Evolutionary conservation across 2,329 filamentous ascomycete genomes (phyloP).

Genomic region (Fusarium chuoi): DNA sequence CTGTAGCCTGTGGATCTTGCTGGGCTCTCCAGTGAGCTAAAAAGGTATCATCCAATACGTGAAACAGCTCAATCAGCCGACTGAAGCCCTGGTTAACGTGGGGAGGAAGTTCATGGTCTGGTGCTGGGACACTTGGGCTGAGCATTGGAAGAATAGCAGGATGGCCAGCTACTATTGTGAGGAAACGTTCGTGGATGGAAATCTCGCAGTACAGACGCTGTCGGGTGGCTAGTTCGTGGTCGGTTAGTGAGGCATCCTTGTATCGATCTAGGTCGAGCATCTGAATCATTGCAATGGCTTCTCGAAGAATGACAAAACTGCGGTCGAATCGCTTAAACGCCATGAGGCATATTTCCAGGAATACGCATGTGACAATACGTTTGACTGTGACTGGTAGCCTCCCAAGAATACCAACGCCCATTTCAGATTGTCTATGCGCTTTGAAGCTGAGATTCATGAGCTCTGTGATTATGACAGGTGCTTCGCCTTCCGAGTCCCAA

Average conservation of each 20-base stretch:
- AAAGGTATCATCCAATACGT: conserved; percentile 52
- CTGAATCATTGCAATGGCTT: conserved; percentile 54
- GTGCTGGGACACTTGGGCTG: conserved; percentile 39
- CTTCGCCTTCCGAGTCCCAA: conserved; percentile 44
- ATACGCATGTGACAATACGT: conserved; percentile 60
- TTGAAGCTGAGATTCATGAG: conserved; percentile 40
- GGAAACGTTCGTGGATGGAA: conserved; percentile 67
- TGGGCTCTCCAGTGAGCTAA: conserved; percentile 51
- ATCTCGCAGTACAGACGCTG: conserved; percentile 66
- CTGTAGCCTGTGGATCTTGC: conserved; percentile 29
- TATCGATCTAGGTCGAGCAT: conserved; percentile 28
- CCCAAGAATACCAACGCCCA: conserved; percentile 45
- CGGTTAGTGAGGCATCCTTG: conserved; percentile 13
- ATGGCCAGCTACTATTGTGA: conserved; percentile 61
- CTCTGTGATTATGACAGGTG: conserved; percentile 46
- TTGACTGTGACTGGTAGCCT: conserved; percentile 54
- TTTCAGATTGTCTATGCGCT: conserved; percentile 44
- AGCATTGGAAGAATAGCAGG: conserved; percentile 48
- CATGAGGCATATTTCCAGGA: conserved; percentile 64
- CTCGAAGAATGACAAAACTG: conserved; percentile 60
- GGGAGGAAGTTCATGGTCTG: conserved; percentile 47
- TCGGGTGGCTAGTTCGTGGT: conserved; percentile 30
- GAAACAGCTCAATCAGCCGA: conserved; percentile 51
- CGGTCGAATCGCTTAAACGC: conserved; percentile 59
- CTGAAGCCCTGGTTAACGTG: conserved; percentile 52